These are phyloP conservation scores for Neurospora sp. DNA, from an alignment of 495 filamentous ascomycete species.

Conservation along the genomic window DNA sequence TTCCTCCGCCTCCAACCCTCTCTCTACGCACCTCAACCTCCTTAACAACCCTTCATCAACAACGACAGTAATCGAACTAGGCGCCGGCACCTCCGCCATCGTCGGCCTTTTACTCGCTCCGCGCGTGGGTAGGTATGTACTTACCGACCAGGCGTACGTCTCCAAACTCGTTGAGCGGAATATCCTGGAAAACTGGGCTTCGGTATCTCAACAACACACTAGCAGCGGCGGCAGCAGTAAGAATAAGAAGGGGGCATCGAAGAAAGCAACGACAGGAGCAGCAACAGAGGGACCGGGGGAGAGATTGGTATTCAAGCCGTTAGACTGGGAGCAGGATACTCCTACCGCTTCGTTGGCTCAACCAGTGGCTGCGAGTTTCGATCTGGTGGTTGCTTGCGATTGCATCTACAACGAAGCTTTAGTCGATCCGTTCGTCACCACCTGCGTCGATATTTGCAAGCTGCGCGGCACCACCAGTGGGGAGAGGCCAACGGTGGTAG, in stretches of 20 bases:
- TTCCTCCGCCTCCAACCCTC: constrained; percentile 47
- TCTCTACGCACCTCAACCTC: constrained; percentile 51
- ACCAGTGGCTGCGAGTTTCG: constrained; percentile 30
- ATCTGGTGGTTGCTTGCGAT: constrained; percentile 70
- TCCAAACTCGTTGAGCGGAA: constrained; percentile 65
- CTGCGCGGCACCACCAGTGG: constrained; percentile 28
- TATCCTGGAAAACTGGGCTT: constrained; percentile 47
- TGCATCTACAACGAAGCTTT: constrained; percentile 86
- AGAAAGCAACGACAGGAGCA: background rate
- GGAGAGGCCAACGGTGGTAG: constrained; percentile 1
- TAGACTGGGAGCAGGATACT: constrained; percentile 63
- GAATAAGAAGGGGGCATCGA: constrained; percentile 4
- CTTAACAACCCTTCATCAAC: constrained; percentile 29
- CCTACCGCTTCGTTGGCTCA: constrained; percentile 30
- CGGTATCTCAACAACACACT: too few relatives aligned
- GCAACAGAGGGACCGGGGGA: background rate
- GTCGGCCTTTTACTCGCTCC: constrained; percentile 57
- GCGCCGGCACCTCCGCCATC: constrained; percentile 75
- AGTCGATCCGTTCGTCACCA: constrained; percentile 69
- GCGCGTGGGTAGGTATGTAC: constrained; percentile 53
- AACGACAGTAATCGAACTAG: constrained; percentile 55
- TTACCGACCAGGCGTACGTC: constrained; percentile 86
- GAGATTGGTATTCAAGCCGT: constrained; percentile 35
- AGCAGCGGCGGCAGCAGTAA: background rate
- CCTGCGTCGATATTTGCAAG: constrained; percentile 69